phyloP scores from a whole-genome alignment of 208 protist species.

The Leishmania braziliensis region DNA sequence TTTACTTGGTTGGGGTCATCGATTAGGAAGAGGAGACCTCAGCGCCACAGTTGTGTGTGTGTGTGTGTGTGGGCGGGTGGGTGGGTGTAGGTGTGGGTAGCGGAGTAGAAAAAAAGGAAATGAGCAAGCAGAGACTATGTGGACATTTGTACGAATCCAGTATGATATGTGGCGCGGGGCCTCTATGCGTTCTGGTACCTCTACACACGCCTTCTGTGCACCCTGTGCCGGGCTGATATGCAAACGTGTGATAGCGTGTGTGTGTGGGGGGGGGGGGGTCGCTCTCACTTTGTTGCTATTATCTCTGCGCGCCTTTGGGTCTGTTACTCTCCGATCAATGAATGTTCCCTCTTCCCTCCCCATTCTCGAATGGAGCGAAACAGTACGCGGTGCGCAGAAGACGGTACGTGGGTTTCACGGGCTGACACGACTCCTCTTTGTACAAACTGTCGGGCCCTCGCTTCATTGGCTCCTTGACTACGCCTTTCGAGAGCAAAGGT shows the following conservation, averaged over 20 bases:
- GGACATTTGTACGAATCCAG: too few relatives aligned
- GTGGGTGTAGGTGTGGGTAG: too few relatives aligned
- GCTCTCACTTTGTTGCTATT: slow-evolving; percentile 4
- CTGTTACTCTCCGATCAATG: background rate
- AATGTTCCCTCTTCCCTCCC: background rate
- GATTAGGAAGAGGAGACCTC: background rate
- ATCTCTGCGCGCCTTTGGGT: background rate
- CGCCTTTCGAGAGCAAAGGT: background rate
- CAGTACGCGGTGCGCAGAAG: background rate
- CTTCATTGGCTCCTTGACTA: background rate
- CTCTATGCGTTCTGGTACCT: background rate
- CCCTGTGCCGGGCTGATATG: background rate
- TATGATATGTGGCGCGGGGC: background rate
- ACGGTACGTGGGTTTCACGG: background rate
- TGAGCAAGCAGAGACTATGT: background rate
- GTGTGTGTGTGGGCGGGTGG: background rate
- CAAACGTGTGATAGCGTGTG: slow-evolving; percentile 1
- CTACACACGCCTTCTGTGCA: background rate
- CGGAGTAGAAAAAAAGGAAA: background rate
- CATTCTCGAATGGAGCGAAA: background rate
- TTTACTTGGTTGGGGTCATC: background rate
- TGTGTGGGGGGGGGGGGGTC: background rate
- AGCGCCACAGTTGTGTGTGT: background rate
- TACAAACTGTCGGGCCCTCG: background rate
- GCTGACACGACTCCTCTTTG: background rate